Base-by-base conservation (phyloP, 2,329 filamentous ascomycete genomes). In the Lachnellula willkommii region DNA sequence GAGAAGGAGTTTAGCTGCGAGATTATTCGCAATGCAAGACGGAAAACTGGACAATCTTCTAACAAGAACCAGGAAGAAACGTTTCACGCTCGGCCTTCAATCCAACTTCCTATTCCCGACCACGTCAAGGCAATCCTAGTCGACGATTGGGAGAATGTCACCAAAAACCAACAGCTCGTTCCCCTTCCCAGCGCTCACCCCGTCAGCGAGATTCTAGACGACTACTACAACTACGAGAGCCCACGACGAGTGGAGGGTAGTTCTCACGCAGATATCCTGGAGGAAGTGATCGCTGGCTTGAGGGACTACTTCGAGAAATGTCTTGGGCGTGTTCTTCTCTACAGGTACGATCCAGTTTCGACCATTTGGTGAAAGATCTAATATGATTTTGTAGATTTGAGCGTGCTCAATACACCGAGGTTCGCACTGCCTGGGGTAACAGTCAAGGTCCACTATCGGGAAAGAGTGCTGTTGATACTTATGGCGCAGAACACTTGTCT, bases 91-190 rank as follows among this genome's bases (percentile, higher is more conserved):
- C 85, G 91, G 56, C 92, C 93, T 20, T 90, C 90, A 17, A 87
- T 99, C 66, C 89, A 90, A 65, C 81, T 99, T 43, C 80, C 86
- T 50, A 85, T 97, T 61, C 91, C 94, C 0, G 94, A 97, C 69
- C 84, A 88, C 62, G 79, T 99, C 63, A 96, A 97, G 75, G 90
- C 89, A 15, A 81, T 95, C 60, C 83, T 99, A 3, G 94, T 99
- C 22, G 94, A 99, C 70, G 94, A 99, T 71, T 99, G 94, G 94
- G 94, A 99, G 72, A 95, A 96, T 66, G 85, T 99, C 59, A 99
- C 94, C 55, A 97, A 96, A 75, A 94, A 95, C 69, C 84, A 90
- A 64, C 89, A 93, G 69, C 84, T 97, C 4, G 90, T 96, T 35
- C 86, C 89, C 1, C 78, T 99, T 15, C 94, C 94, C 0, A 86